Base-by-base conservation (phyloP, 176 grass and related monocot species). In the bread wheat (Triticum aestivum) region DNA sequence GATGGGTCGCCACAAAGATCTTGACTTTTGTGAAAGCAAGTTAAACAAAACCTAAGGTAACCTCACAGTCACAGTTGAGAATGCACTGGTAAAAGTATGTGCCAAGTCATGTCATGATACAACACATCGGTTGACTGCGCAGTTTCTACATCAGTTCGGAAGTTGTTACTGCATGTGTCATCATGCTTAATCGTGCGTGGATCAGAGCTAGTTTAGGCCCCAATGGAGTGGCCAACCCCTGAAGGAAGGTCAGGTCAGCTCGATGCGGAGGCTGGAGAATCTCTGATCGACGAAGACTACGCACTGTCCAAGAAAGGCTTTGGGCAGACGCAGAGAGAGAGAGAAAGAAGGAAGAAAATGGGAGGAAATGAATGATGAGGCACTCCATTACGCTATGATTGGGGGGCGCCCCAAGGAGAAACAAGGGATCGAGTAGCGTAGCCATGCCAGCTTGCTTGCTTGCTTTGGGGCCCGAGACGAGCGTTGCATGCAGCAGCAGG, bases 311-410 rank as follows among this genome's bases (percentile, higher is more conserved):
- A 76, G 66, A 82, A 85, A 45, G 33, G 12, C 30, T 71, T 76
- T 70, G 30, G 2, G 24, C 81, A 37, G 14, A 51, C 27, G 11
- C 9, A 18, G 34, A 6, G 1, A 49, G 61, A 41, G 41, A 61
- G 1, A 0, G 0, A 10, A 18, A 61, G 4, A 26, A 38, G n/a
- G 11, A 26, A 41, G 1, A 12, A 17, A 38, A 34, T 5, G 2
- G 26, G 8, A 30, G 65, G 77, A 73, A 79, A 64, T 88, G 89
- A 93, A 93, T 88, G 86, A 90, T 88, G 75, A 71, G 88, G 88
- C 83, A 93, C 88, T 93, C 89, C 67, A 93, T 91, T 86, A 85
- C 86, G 73, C 70, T 86, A 93, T 93, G 92, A 93, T 91, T 93
- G 89, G 88, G 41, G 82, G 66, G 34, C 65, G 78, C 54, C 91